phyloP scores from a whole-genome alignment of 441 rosid species.

The Omphalea diandra region DNA sequence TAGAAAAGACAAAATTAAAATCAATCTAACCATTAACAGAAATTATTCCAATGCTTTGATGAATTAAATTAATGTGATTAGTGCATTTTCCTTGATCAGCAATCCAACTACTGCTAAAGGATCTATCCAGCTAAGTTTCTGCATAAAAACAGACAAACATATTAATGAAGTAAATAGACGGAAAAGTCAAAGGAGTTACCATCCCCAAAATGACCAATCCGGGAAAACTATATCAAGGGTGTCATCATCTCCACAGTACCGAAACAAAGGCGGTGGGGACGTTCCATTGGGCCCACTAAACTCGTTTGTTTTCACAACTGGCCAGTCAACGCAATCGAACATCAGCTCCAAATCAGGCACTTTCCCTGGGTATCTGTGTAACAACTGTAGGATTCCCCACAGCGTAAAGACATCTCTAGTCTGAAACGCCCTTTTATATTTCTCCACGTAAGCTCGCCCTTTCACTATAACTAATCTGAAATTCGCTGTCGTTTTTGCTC shows the following conservation, averaged over 20 bases:
- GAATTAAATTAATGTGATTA: too few species aligned
- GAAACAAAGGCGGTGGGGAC: constrained; percentile 57
- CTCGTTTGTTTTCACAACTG: constrained; percentile 35
- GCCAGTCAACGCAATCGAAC: constrained; percentile 79
- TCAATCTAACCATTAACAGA: not conserved
- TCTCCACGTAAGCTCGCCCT: constrained; percentile 58
- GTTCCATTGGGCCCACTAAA: constrained; percentile 35
- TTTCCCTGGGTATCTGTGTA: constrained; percentile 55
- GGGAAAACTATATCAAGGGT: constrained; percentile 64
- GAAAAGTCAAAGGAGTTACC: constrained; percentile 30
- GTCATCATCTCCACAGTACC: constrained; percentile 53
- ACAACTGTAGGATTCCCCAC: constrained; percentile 70
- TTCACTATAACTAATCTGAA: constrained; percentile 48
- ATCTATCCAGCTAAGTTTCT: too few species aligned
- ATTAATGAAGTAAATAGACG: too few species aligned
- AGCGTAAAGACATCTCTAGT: constrained; percentile 59
- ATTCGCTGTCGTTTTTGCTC: constrained; percentile 50
- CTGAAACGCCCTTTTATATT: constrained; percentile 39
- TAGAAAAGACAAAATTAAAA: not conserved
- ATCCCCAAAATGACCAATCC: constrained; percentile 84
- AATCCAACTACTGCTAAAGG: too few species aligned
- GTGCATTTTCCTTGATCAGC: too few species aligned
- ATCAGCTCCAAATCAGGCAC: constrained; percentile 63
- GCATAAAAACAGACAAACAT: too few species aligned
- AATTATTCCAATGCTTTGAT: too few species aligned